Percentiles rank a stretch among this genome's conserved stretches.
Conservation (phyloP, 345 rosid species). For the Geranium brycei region DNA sequence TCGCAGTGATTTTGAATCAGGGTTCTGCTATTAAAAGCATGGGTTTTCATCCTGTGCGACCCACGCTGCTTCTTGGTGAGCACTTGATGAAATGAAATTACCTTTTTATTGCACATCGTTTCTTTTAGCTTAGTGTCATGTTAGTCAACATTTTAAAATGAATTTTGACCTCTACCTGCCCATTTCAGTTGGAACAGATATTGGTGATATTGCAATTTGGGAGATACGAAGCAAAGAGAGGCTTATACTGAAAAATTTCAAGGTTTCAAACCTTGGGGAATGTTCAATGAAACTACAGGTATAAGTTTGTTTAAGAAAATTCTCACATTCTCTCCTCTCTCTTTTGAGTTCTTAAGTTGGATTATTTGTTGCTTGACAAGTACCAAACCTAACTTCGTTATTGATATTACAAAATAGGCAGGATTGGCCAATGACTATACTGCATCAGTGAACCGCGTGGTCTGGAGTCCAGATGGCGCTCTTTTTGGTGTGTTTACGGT, state of each 20-base stretch:
- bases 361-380: neutral
- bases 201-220: conserved; percentile 64
- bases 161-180: conserved; percentile 8
- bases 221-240: conserved; percentile 56
- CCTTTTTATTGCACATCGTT: neutral
- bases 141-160: conserved; percentile 4
- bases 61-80: conserved; percentile 71
- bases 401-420: conserved; percentile 24
- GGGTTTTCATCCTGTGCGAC: conserved; percentile 82
- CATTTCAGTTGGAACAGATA: conserved; percentile 65
- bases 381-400: conserved; percentile 6
- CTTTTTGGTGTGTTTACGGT: conserved; percentile 42
- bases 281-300: conserved; percentile 63
- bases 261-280: conserved; percentile 49
- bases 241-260: conserved; percentile 44
- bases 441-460: conserved; percentile 63
- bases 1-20: conserved; percentile 46
- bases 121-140: neutral
- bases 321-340: neutral
- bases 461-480: conserved; percentile 83
- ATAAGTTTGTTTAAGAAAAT: conserved; percentile 6
- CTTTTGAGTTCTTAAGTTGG: conserved; percentile 2
- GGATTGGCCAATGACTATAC: conserved; percentile 42
- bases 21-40: conserved; percentile 71
- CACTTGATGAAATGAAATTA: conserved; percentile 4